Percentiles rank a stretch among this genome's conserved stretches.
Conservation (phyloP, 305 asterid genomes). For the Rubia occidens region DNA sequence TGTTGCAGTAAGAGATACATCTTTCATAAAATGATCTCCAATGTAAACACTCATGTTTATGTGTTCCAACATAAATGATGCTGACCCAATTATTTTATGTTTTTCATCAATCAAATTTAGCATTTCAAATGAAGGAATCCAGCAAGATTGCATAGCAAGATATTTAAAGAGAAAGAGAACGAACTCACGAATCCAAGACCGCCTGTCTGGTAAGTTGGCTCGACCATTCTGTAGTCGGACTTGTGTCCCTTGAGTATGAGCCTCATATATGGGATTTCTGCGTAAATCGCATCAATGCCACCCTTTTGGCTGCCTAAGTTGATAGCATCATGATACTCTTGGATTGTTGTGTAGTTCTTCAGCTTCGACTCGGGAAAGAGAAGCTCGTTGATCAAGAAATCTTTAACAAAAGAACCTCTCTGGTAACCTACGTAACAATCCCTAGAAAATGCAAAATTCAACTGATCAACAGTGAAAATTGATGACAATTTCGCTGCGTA, state of each 20-base stretch:
- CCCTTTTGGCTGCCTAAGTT: constrained; percentile 36
- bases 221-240: constrained; percentile 41
- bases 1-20: background rate
- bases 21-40: background rate
- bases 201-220: constrained; percentile 40
- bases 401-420: constrained; percentile 31
- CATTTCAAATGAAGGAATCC: background rate
- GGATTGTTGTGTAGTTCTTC: constrained; percentile 24
- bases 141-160: no score
- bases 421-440: constrained; percentile 33
- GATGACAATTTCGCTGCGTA: constrained; percentile 46
- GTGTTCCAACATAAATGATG: no score
- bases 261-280: constrained; percentile 56
- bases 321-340: constrained; percentile 37
- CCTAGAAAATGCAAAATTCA: constrained; percentile 29
- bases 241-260: constrained; percentile 32
- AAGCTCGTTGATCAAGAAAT: constrained; percentile 21
- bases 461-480: constrained; percentile 42
- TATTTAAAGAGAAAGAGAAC: background rate
- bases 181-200: constrained; percentile 54
- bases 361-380: constrained; percentile 31
- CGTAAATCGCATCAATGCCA: constrained; percentile 54
- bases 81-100: no score
- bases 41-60: no score
- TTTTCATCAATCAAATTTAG: background rate